These are phyloP conservation scores for Tetraselmis chui DNA, from an alignment of 139 green algal species.

Conservation along the genomic window DNA sequence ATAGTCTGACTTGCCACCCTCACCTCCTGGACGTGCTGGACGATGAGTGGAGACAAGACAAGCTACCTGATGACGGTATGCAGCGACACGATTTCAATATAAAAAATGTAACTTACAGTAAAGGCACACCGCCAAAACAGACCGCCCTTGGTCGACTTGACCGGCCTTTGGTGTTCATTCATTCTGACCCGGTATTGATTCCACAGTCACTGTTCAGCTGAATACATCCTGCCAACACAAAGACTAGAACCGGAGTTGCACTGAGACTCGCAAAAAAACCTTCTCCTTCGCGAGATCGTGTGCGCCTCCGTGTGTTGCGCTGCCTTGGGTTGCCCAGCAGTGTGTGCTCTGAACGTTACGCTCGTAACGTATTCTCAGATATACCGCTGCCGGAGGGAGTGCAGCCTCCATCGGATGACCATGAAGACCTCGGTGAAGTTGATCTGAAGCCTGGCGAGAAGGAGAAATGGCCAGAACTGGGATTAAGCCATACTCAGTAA, in stretches of 20 bases:
- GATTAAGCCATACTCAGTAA: background rate
- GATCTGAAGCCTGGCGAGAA: background rate
- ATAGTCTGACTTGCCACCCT: background rate
- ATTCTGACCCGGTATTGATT: too few relatives aligned
- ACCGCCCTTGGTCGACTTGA: background rate
- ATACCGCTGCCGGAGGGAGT: background rate
- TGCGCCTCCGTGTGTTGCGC: background rate
- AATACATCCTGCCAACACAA: background rate
- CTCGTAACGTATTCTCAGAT: background rate
- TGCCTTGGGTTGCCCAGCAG: background rate
- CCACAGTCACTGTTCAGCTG: background rate
- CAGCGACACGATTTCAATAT: background rate
- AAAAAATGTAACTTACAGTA: background rate
- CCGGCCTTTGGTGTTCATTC: background rate
- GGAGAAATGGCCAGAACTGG: background rate
- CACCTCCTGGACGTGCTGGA: background rate
- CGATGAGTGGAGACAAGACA: background rate
- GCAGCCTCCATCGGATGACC: background rate
- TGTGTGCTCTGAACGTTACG: background rate
- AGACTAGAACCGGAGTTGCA: background rate
- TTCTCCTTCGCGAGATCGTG: too few relatives aligned
- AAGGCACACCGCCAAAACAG: background rate
- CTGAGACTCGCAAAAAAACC: too few relatives aligned
- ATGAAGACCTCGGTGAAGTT: background rate
- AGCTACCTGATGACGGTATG: background rate